Conservation (phyloP, 2,329 filamentous ascomycete genomes). For the Lachnellula occidentalis region DNA sequence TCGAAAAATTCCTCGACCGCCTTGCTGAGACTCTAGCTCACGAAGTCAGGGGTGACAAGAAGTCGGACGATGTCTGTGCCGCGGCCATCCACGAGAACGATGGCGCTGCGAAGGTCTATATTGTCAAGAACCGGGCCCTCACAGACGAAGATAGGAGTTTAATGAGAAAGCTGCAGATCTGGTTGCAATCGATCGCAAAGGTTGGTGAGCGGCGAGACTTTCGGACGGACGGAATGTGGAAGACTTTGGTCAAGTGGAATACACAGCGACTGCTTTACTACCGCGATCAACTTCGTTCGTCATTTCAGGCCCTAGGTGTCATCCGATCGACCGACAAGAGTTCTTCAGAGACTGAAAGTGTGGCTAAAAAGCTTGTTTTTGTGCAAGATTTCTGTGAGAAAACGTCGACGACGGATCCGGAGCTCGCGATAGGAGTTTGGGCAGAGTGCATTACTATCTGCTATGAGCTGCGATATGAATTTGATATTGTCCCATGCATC, state of each 20-base stretch:
- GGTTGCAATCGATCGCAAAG: constrained; percentile 1
- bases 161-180: constrained; percentile 1
- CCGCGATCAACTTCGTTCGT: constrained; percentile 1
- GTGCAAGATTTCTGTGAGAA: background rate
- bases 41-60: background rate
- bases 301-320: background rate
- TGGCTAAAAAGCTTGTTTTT: background rate
- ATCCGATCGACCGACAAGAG: background rate
- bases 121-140: constrained; percentile 2
- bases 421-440: background rate
- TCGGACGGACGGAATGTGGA: background rate
- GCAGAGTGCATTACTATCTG: background rate
- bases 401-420: background rate
- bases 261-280: constrained; percentile 1
- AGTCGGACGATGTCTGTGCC: constrained; percentile 7
- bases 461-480: constrained; percentile 5
- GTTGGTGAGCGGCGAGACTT: constrained; percentile 2
- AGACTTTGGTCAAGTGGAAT: background rate
- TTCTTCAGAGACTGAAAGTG: background rate
- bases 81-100: background rate
- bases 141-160: background rate
- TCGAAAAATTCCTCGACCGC: constrained; percentile 3
- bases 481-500: background rate
- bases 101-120: background rate
- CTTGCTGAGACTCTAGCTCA: constrained; percentile 1